A percentile compares a stretch with the other conserved stretches of the same genome.
Conservation (phyloP, 352 stramenopile genomes). For the Globisporangium cylindrosporum region DNA sequence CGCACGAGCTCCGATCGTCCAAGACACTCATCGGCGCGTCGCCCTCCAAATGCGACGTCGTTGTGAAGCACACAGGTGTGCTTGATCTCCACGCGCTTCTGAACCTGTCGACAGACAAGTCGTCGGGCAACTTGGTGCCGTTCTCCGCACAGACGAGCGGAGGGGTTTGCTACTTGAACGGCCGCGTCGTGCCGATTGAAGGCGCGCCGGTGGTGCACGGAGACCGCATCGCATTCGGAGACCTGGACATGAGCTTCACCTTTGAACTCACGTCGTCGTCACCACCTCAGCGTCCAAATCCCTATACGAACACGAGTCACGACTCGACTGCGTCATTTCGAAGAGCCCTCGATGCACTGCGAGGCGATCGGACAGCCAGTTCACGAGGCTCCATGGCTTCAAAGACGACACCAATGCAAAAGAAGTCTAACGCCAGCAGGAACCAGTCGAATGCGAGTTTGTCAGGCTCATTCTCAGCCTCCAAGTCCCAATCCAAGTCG, state of each 20-base stretch:
- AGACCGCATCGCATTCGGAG: slow-evolving; percentile 57
- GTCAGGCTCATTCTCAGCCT: slow-evolving; percentile 14
- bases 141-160: slow-evolving; percentile 26
- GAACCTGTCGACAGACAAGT: slow-evolving; percentile 35
- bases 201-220: slow-evolving; percentile 52
- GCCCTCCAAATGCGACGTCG: slow-evolving; percentile 50
- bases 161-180: slow-evolving; percentile 57
- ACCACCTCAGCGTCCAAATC: slow-evolving; percentile 4
- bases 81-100: slow-evolving; percentile 61
- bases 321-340: slow-evolving; percentile 36
- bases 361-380: slow-evolving; percentile 30
- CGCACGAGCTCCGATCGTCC: slow-evolving; percentile 49
- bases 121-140: slow-evolving; percentile 44
- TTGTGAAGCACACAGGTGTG: slow-evolving; percentile 35
- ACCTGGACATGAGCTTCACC: slow-evolving; percentile 37
- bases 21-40: slow-evolving; percentile 58
- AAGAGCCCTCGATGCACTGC: slow-evolving; percentile 40
- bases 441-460: not conserved
- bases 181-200: slow-evolving; percentile 31
- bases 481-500: slow-evolving; percentile 10
- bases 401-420: not conserved
- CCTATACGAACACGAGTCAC: slow-evolving; percentile 9
- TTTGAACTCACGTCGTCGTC: slow-evolving; percentile 37
- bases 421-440: not conserved
- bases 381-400: not conserved